Conservation (phyloP, 2,329 filamentous ascomycete species). For the Fusarium coffeatum region DNA sequence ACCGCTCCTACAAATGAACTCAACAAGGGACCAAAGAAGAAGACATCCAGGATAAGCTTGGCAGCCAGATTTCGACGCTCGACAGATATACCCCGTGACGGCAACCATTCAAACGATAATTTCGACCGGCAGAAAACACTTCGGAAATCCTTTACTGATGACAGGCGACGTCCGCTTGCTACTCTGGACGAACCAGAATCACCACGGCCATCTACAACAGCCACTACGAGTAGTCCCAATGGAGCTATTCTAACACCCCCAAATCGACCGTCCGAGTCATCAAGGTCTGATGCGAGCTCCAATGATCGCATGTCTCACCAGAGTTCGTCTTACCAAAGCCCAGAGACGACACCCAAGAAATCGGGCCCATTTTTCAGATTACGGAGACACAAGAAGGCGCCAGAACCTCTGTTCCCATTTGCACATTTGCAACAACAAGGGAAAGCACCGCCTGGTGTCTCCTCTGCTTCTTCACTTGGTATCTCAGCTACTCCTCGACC, state of each 20-base stretch:
- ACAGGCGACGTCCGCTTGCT: constrained; percentile 48
- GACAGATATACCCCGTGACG: constrained; percentile 57
- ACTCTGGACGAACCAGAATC: constrained; percentile 68
- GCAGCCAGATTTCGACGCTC: constrained; percentile 65
- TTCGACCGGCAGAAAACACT: constrained; percentile 38
- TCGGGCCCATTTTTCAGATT: constrained; percentile 84
- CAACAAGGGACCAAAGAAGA: constrained; percentile 63
- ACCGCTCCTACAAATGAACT: constrained; percentile 84
- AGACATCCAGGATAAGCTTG: constrained; percentile 66
- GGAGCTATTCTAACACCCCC: constrained; percentile 61
- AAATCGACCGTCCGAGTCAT: constrained; percentile 75
- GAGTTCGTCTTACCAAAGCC: constrained; percentile 66
- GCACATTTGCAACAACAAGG: constrained; percentile 82
- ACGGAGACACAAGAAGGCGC: constrained; percentile 79
- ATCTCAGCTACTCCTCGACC: constrained; percentile 51
- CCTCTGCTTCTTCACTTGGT: constrained; percentile 59
- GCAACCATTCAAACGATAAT: constrained; percentile 38
- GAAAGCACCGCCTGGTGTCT: constrained; percentile 53
- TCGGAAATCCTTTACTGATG: constrained; percentile 60
- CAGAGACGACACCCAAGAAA: constrained; percentile 70
- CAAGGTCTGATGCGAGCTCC: constrained; percentile 86
- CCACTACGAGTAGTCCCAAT: constrained; percentile 44
- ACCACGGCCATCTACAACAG: constrained; percentile 48
- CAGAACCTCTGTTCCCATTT: constrained; percentile 83
- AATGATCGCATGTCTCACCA: constrained; percentile 70